A percentile compares a stretch with the other conserved stretches of the same genome.
Evolutionary conservation across 2,329 filamentous ascomycete species (phyloP).

Genomic region (Nakataea oryzae): DNA sequence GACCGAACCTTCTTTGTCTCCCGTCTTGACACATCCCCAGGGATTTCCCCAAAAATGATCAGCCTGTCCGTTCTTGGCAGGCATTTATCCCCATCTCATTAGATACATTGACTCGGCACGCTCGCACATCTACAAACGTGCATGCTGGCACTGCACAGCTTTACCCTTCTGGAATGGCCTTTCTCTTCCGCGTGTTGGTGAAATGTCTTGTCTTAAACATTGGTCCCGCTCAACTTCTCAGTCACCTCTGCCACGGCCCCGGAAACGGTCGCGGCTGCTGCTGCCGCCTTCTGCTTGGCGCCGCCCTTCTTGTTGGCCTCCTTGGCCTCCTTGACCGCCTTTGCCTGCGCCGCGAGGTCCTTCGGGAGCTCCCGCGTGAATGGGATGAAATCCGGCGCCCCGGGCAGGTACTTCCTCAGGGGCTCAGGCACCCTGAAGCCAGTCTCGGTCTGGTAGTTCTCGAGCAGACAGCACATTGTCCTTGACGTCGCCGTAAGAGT

Average conservation of each 20-base stretch:
- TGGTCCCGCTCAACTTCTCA: constrained; percentile 17
- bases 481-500: constrained; percentile 12
- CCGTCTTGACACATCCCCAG: too few relatives aligned
- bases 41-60: not conserved
- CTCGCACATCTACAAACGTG: not conserved
- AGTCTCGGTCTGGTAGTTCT: constrained; percentile 87
- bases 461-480: constrained; percentile 74
- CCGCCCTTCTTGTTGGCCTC: constrained; percentile 3
- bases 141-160: not conserved
- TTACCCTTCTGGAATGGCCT: too few relatives aligned
- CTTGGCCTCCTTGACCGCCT: constrained; percentile 19
- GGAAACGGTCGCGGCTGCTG: constrained; percentile 8
- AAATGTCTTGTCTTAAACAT: constrained; percentile 9
- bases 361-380: constrained; percentile 81
- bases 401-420: constrained; percentile 82
- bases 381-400: constrained; percentile 78
- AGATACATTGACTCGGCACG: not conserved
- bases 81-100: not conserved
- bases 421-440: constrained; percentile 70
- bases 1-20: not conserved
- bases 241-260: constrained; percentile 13
- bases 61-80: not conserved
- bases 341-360: constrained; percentile 41
- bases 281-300: constrained; percentile 13
- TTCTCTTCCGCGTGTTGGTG: not conserved